phyloP scores from a whole-genome alignment of 2,329 filamentous ascomycete genomes.

The Cladophialophora chaetospira region DNA sequence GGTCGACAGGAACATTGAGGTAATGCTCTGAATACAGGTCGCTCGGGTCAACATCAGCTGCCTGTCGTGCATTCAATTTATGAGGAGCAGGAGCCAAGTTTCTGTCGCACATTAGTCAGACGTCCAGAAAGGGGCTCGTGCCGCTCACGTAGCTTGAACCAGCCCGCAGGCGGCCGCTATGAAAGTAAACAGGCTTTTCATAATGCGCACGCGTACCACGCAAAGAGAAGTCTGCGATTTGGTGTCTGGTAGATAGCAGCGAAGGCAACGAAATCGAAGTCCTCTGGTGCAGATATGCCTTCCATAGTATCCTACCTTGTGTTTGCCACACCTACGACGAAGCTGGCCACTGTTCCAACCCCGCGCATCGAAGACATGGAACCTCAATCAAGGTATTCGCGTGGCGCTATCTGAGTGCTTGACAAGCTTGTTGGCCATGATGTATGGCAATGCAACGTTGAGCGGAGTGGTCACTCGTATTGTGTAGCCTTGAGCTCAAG shows the following conservation, averaged over 20 bases:
- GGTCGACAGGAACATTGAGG: conserved; percentile 67
- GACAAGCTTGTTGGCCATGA: conserved; percentile 15
- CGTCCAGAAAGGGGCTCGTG: background rate
- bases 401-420: conserved; percentile 6
- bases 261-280: background rate
- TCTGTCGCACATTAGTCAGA: conserved; percentile 9
- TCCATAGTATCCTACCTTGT: conserved; percentile 2
- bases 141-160: conserved; percentile 18
- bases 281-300: background rate
- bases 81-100: conserved; percentile 22
- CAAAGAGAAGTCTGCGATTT: too few species aligned
- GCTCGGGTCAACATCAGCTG: conserved; percentile 30
- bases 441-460: conserved; percentile 14
- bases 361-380: background rate
- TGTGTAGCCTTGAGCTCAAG: conserved; percentile 9
- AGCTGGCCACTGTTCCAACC: background rate
- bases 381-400: background rate
- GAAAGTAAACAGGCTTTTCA: conserved; percentile 15
- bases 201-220: background rate
- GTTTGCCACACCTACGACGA: background rate
- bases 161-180: conserved; percentile 10
- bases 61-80: conserved; percentile 5
- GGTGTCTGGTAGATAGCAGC: background rate
- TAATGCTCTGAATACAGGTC: conserved; percentile 52
- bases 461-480: conserved; percentile 1